Percentiles rank a stretch among this genome's conserved stretches.
These are phyloP conservation scores for Stygiomarasmius scandens DNA, from an alignment of 1,284 basidiomycete genomes.

Conservation along the genomic window DNA sequence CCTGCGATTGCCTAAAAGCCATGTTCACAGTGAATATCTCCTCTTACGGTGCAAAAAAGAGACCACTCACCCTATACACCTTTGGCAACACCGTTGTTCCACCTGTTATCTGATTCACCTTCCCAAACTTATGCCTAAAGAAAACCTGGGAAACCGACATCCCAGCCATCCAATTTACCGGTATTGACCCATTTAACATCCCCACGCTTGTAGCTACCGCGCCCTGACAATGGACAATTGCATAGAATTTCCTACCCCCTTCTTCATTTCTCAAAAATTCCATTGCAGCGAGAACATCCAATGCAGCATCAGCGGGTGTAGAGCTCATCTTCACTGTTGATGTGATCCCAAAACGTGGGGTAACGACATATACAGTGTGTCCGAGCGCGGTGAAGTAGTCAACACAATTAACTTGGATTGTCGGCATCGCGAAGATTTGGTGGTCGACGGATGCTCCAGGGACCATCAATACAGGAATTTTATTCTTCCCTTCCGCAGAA, in stretches of 20 bases:
- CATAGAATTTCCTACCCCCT: constrained; percentile 12
- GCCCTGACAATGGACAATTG: constrained; percentile 17
- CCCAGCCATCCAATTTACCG: constrained; percentile 17
- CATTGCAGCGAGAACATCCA: constrained; percentile 19
- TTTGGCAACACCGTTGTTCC: constrained; percentile 1
- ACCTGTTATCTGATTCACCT: constrained; percentile 13
- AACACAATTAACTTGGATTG: constrained; percentile 15
- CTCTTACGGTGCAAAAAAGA: neutral
- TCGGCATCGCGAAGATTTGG: constrained; percentile 19
- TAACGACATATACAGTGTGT: constrained; percentile 14
- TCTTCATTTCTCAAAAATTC: constrained; percentile 13
- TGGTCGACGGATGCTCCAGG: constrained; percentile 22
- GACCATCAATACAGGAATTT: constrained; percentile 16
- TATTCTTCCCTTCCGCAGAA: neutral
- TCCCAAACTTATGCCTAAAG: constrained; percentile 13
- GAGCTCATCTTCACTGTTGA: constrained; percentile 8
- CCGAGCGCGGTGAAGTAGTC: constrained; percentile 18
- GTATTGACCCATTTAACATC: constrained; percentile 19
- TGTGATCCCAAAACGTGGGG: constrained; percentile 11
- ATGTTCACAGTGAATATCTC: neutral
- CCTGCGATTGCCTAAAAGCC: constrained; percentile 3
- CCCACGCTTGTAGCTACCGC: constrained; percentile 13
- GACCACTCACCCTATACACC: constrained; percentile 2
- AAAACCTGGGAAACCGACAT: constrained; percentile 18
- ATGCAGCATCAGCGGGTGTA: constrained; percentile 17